Conservation (phyloP, 495 filamentous ascomycete genomes). For the Umbilicaria muhlenbergii region DNA sequence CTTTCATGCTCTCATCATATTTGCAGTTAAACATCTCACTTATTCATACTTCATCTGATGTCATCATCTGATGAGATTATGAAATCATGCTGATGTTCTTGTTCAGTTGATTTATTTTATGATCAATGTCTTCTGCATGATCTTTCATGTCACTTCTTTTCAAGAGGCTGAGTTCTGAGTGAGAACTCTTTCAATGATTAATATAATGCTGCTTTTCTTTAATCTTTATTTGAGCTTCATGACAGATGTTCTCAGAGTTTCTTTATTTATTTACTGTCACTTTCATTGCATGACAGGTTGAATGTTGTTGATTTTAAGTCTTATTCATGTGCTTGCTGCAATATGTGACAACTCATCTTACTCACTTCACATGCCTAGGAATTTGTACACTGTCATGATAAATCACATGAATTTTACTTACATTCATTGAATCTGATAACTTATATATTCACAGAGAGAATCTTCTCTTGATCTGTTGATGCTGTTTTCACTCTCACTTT, state of each 20-base stretch:
- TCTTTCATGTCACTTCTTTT: no score
- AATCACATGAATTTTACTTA: not conserved
- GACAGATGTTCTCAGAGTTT: constrained; percentile 14
- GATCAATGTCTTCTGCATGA: no score
- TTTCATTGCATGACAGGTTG: constrained; percentile 14
- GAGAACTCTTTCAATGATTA: no score
- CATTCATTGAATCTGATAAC: constrained; percentile 1
- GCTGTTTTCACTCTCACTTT: constrained; percentile 11
- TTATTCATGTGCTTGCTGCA: not conserved
- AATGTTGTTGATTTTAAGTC: constrained; percentile 9
- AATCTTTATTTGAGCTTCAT: constrained; percentile 10
- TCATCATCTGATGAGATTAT: no score
- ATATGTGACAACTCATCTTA: not conserved
- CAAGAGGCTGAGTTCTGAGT: no score
- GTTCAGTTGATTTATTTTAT: no score
- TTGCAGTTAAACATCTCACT: no score
- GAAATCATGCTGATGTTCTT: no score
- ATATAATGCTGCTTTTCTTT: no score
- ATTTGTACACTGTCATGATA: not conserved
- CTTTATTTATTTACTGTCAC: constrained; percentile 5
- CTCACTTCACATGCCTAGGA: not conserved
- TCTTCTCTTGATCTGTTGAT: constrained; percentile 7
- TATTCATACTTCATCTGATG: no score
- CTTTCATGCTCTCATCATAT: no score
- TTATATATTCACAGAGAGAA: constrained; percentile 7